Evolutionary conservation across 805 yeast genomes (phyloP).

Genomic region (Millerozyma acaciae): DNA sequence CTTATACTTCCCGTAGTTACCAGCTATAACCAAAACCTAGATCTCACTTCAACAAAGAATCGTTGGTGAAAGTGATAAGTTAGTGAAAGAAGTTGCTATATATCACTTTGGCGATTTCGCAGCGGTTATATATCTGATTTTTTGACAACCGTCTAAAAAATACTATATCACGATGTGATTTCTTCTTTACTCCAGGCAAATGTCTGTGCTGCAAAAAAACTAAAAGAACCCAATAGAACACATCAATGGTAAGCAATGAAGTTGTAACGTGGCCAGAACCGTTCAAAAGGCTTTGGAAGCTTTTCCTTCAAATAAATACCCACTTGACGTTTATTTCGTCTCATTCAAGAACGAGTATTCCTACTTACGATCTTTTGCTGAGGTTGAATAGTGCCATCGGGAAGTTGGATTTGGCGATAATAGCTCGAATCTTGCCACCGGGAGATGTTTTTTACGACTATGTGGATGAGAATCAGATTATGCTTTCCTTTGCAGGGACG

Average conservation of each 20-base stretch:
- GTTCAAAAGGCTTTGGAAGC: constrained; percentile 12
- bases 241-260: too few species aligned
- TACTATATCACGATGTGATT: too few species aligned
- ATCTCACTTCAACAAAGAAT: not conserved
- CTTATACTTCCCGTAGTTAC: too few species aligned
- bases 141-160: too few species aligned
- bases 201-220: too few species aligned
- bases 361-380: constrained; percentile 26
- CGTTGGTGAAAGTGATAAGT: not conserved
- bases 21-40: too few species aligned
- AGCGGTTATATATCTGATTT: too few species aligned
- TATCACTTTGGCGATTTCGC: too few species aligned
- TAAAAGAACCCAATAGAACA: too few species aligned
- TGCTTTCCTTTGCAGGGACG: constrained; percentile 41
- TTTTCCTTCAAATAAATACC: constrained; percentile 30
- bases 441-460: constrained; percentile 66
- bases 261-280: constrained; percentile 9
- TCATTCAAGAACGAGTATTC: constrained; percentile 31
- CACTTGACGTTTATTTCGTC: constrained; percentile 39
- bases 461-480: constrained; percentile 70
- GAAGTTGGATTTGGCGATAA: constrained; percentile 57
- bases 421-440: constrained; percentile 59
- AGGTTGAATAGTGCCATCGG: constrained; percentile 30
- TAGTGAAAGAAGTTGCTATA: too few species aligned
- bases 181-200: too few species aligned